A percentile compares a stretch with the other conserved stretches of the same genome.
These are phyloP conservation scores for Trichoderma sp. DNA, from an alignment of 2,329 filamentous ascomycete species.

Conservation along the genomic window DNA sequence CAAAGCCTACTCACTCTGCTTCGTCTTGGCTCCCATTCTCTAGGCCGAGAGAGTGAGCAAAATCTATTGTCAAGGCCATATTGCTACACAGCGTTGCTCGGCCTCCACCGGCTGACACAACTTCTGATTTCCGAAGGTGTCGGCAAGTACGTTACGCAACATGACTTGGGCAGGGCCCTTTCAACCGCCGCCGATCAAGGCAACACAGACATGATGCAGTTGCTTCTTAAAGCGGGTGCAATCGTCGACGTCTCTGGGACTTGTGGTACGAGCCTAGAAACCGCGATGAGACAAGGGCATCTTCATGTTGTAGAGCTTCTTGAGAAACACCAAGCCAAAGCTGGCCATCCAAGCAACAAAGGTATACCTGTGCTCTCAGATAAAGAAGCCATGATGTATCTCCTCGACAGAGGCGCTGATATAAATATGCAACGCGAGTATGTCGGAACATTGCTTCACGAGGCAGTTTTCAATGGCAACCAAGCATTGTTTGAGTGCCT, in stretches of 20 bases:
- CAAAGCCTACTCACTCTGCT: background rate
- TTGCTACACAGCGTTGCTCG: background rate
- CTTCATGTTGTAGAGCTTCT: background rate
- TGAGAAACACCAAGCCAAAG: background rate
- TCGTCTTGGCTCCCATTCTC: rapidly evolving
- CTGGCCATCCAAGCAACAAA: too few relatives aligned
- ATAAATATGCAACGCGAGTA: background rate
- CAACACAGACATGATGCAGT: background rate
- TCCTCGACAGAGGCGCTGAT: background rate
- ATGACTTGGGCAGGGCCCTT: background rate
- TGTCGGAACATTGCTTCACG: background rate
- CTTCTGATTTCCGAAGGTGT: background rate
- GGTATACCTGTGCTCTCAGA: too few relatives aligned
- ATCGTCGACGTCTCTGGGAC: background rate
- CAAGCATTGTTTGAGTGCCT: background rate
- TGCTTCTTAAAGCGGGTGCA: background rate
- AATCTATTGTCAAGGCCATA: background rate
- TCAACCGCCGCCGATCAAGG: background rate
- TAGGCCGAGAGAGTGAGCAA: too few relatives aligned
- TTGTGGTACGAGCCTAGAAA: background rate
- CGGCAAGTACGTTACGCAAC: background rate
- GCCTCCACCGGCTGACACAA: background rate
- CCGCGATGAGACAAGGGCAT: background rate
- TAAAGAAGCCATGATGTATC: background rate
- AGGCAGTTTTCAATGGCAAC: background rate